phyloP scores from a whole-genome alignment of 129 eudicot species.

The Centrapalus pauciflorus region DNA sequence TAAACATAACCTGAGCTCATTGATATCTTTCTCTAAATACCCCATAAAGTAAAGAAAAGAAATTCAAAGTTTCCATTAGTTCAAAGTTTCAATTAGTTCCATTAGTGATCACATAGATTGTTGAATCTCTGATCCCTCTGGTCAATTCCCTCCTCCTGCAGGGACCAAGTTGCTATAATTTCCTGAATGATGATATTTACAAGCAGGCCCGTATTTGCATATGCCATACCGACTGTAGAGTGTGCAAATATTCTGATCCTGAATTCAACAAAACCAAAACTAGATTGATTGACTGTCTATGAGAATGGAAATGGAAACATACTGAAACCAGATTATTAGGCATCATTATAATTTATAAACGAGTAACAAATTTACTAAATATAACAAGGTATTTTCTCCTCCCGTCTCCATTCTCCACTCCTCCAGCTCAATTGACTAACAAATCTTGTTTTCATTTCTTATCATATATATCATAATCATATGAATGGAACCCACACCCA shows the following conservation, averaged over 20 bases:
- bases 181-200: slow-evolving; percentile 76
- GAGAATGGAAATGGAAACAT: too few relatives aligned
- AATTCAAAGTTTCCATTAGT: slow-evolving; percentile 11
- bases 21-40: slow-evolving; percentile 24
- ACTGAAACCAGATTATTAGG: too few relatives aligned
- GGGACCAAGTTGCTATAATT: slow-evolving; percentile 29
- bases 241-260: slow-evolving; percentile 83
- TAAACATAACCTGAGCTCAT: slow-evolving; percentile 21
- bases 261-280: slow-evolving; percentile 11
- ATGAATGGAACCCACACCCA: neutral
- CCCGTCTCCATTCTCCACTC: too few relatives aligned
- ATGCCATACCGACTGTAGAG: slow-evolving; percentile 79
- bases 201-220: slow-evolving; percentile 93
- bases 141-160: slow-evolving; percentile 25
- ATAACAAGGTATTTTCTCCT: too few relatives aligned
- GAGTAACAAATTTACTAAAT: too few relatives aligned
- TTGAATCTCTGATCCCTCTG: slow-evolving; percentile 31
- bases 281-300: too few relatives aligned
- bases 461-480: neutral
- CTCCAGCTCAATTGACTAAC: too few relatives aligned
- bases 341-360: too few relatives aligned
- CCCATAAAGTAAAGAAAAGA: slow-evolving; percentile 10
- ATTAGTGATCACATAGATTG: slow-evolving; percentile 33
- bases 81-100: slow-evolving; percentile 11
- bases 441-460: slow-evolving; percentile 4